phyloP scores from a whole-genome alignment of 306 rosid genomes.

The barrel medic (Medicago truncatula) region DNA sequence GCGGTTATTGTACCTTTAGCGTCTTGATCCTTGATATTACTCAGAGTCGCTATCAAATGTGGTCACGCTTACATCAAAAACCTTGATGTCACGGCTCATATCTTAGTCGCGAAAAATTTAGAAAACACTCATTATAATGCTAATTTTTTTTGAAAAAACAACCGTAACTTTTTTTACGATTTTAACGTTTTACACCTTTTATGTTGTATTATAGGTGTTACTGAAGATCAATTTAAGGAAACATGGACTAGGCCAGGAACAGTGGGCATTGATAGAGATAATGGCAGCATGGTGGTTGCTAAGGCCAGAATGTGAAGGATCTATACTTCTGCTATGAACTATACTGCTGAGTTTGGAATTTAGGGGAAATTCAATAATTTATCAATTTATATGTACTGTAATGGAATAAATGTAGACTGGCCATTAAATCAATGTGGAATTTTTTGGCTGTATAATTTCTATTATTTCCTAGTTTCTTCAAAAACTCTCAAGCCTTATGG shows the following conservation, averaged over 20 bases:
- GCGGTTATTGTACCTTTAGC: too few species aligned
- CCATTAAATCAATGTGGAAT: conserved; percentile 32
- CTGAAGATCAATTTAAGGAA: conserved; percentile 93
- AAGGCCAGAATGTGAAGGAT: conserved; percentile 72
- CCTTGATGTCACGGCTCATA: background rate
- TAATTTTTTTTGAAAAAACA: background rate
- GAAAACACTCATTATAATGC: background rate
- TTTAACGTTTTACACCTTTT: too few species aligned
- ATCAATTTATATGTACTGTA: conserved; percentile 27
- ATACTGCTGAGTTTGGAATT: background rate
- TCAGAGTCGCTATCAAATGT: background rate
- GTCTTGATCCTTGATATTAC: background rate
- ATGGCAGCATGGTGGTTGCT: conserved; percentile 64
- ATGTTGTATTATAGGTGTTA: conserved; percentile 67
- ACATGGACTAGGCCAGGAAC: conserved; percentile 89
- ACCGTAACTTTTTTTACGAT: too few species aligned
- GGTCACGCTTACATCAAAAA: background rate
- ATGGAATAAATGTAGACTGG: conserved; percentile 36
- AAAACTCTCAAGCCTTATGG: conserved; percentile 15
- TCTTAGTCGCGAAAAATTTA: background rate
- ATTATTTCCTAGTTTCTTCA: conserved; percentile 24
- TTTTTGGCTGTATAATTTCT: conserved; percentile 9
- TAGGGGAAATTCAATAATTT: background rate
- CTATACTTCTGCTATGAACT: background rate
- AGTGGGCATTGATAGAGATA: conserved; percentile 57